Percentiles rank a stretch among this genome's conserved stretches.
Evolutionary conservation across 768 basidiomycete genomes (phyloP).

Genomic region (Pleurotus sapidus): DNA sequence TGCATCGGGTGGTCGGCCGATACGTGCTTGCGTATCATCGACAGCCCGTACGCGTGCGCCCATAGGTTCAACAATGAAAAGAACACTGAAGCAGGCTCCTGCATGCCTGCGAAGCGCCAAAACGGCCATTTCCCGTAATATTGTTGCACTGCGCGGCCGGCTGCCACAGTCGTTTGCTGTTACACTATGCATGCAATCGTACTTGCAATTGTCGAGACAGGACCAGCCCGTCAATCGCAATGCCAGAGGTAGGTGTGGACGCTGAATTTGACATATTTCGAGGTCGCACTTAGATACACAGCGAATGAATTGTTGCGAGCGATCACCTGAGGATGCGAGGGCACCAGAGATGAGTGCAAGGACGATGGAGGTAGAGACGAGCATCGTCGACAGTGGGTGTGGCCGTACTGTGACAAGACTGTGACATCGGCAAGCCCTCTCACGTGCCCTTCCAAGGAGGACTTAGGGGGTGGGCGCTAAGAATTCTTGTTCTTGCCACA

Average conservation of each 20-base stretch:
- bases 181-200: conserved; percentile 80
- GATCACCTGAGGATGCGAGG: conserved; percentile 63
- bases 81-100: conserved; percentile 89
- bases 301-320: conserved; percentile 44
- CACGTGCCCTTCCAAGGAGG: too few relatives aligned
- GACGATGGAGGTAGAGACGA: not conserved
- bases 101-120: conserved; percentile 82
- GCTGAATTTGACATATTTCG: conserved; percentile 37
- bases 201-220: conserved; percentile 85
- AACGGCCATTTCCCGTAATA: conserved; percentile 99
- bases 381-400: not conserved
- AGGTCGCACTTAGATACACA: conserved; percentile 48
- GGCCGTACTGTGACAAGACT: not conserved
- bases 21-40: conserved; percentile 42
- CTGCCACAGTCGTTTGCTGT: conserved; percentile 53
- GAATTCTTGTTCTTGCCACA: too few relatives aligned
- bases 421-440: too few relatives aligned
- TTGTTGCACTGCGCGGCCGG: conserved; percentile 55
- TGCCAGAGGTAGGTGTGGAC: conserved; percentile 39
- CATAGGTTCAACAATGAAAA: conserved; percentile 88
- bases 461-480: too few relatives aligned
- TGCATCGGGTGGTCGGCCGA: conserved; percentile 66
- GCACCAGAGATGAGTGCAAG: not conserved
- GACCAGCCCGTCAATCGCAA: conserved; percentile 81
- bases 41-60: conserved; percentile 64